Evolutionary conservation across 495 filamentous ascomycete genomes (phyloP).

Genomic region (Aspergillus wentii): DNA sequence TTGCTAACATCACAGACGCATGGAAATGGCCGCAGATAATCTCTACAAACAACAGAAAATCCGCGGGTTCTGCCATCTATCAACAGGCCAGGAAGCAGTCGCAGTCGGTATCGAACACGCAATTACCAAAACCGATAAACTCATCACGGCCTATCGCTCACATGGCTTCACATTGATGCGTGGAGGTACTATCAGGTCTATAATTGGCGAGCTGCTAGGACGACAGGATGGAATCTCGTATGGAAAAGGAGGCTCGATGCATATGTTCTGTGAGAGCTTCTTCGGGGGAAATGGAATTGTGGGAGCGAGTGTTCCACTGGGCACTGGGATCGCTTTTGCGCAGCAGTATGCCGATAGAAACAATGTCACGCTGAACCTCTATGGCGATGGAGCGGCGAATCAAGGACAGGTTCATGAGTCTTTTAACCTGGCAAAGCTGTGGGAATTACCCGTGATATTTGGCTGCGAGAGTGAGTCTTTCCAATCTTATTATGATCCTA

Average conservation of each 20-base stretch:
- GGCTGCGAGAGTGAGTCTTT: slow-evolving; percentile 79
- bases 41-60: slow-evolving; percentile 30
- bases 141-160: slow-evolving; percentile 92
- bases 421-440: slow-evolving; percentile 97
- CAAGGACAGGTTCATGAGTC: slow-evolving; percentile 96
- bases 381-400: slow-evolving; percentile 89
- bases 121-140: slow-evolving; percentile 74
- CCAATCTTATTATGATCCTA: background rate
- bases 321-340: slow-evolving; percentile 86
- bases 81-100: slow-evolving; percentile 73
- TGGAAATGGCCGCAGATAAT: slow-evolving; percentile 18
- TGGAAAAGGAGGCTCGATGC: slow-evolving; percentile 94
- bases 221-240: slow-evolving; percentile 85
- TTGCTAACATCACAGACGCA: slow-evolving; percentile 9
- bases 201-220: slow-evolving; percentile 88
- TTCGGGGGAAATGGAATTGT: slow-evolving; percentile 95
- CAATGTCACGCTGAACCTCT: slow-evolving; percentile 75
- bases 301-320: slow-evolving; percentile 87
- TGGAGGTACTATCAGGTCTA: slow-evolving; percentile 75
- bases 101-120: slow-evolving; percentile 89
- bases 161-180: slow-evolving; percentile 93
- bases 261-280: slow-evolving; percentile 93
- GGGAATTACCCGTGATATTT: slow-evolving; percentile 85
- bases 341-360: slow-evolving; percentile 75
- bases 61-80: slow-evolving; percentile 29